phyloP scores from a whole-genome alignment of 352 stramenopile genomes.

The Phytophthora chlamydospora region DNA sequence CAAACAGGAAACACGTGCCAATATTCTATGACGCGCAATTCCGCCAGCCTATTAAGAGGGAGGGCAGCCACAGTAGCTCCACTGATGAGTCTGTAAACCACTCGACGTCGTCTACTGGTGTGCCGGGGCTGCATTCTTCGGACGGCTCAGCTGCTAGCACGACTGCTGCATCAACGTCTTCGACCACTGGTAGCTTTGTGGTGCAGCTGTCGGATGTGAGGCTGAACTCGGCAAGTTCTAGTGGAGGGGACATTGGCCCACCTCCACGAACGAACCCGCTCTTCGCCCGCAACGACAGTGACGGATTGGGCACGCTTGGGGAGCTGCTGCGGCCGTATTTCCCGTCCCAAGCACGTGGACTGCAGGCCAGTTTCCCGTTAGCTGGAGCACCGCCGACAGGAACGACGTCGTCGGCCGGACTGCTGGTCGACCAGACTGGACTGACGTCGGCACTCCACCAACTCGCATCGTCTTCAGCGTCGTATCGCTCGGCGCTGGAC shows the following conservation, averaged over 20 bases:
- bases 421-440: slow-evolving; percentile 23
- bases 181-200: slow-evolving; percentile 25
- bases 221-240: slow-evolving; percentile 27
- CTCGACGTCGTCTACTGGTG: slow-evolving; percentile 45
- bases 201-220: slow-evolving; percentile 38
- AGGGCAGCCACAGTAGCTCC: slow-evolving; percentile 23
- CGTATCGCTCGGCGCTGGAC: slow-evolving; percentile 44
- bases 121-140: slow-evolving; percentile 24
- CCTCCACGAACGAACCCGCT: slow-evolving; percentile 56
- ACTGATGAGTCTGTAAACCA: slow-evolving; percentile 44
- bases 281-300: slow-evolving; percentile 64
- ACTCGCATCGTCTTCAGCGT: slow-evolving; percentile 57
- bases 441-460: slow-evolving; percentile 54
- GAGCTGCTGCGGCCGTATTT: slow-evolving; percentile 57
- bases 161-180: slow-evolving; percentile 38
- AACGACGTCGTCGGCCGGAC: slow-evolving; percentile 22
- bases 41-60: slow-evolving; percentile 37
- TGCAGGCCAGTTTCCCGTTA: slow-evolving; percentile 30
- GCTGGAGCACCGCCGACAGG: background rate
- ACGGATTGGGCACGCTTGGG: slow-evolving; percentile 48
- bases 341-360: slow-evolving; percentile 31
- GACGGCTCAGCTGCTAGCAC: slow-evolving; percentile 9
- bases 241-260: slow-evolving; percentile 17
- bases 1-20: slow-evolving; percentile 84
- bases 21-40: slow-evolving; percentile 77